These are phyloP conservation scores for Vitis vinifera DNA, from an alignment of 164 flowering plant genomes.

Conservation along the genomic window ASM3070453v1 NC_081822.1:11857001-11857500, in stretches of 20 bases:
- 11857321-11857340: no score
- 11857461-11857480: neutral
- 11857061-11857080: no score
- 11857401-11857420: neutral
- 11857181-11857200: neutral
- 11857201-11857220: slow-evolving; percentile 22
- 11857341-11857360: neutral
- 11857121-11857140: neutral
- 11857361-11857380: neutral
- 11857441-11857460: neutral
- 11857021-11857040: no score
- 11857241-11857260: slow-evolving; percentile 29
- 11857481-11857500: neutral
- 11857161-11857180: slow-evolving; percentile 1
- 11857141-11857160: neutral
- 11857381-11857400: neutral
- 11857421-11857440: neutral
- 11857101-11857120: neutral
- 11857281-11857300: neutral
- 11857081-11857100: no score
- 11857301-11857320: neutral
- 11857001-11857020: no score
- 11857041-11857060: no score
- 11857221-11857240: slow-evolving; percentile 35
- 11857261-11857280: slow-evolving; percentile 1